Percentiles rank a stretch among this genome's conserved stretches.
These are phyloP conservation scores for Chytriomyces confervae DNA, from an alignment of 192 early-diverging fungal genomes.

Conservation along the genomic window DNA sequence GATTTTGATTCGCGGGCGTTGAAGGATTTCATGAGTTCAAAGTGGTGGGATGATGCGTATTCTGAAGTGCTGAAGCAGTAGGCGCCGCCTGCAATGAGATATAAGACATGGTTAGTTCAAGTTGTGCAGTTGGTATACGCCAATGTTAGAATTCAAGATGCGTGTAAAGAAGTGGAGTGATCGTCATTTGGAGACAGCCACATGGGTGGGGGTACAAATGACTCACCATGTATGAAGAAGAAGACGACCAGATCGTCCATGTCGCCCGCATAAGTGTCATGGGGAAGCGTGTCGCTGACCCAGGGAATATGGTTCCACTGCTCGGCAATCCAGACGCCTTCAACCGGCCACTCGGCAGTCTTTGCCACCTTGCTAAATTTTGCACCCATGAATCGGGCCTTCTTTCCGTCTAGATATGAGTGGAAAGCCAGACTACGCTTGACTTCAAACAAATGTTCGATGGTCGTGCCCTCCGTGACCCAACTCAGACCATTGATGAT, in stretches of 20 bases:
- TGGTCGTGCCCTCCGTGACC: neutral
- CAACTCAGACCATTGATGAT: neutral
- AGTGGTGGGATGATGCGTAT: constrained; percentile 1
- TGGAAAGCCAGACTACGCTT: neutral
- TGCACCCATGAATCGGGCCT: neutral
- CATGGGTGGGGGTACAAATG: neutral
- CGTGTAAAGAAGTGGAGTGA: too few relatives aligned
- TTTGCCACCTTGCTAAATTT: neutral
- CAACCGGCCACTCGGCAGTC: neutral
- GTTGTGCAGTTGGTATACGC: too few relatives aligned
- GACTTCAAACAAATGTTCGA: neutral
- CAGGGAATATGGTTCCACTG: constrained; percentile 7
- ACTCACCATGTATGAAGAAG: constrained; percentile 4
- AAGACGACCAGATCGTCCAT: neutral
- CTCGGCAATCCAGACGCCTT: constrained; percentile 17
- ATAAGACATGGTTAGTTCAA: neutral
- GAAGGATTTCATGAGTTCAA: constrained; percentile 6
- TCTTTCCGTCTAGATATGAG: neutral
- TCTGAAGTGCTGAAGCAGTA: constrained; percentile 10
- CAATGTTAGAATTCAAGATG: too few relatives aligned
- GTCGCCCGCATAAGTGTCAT: neutral
- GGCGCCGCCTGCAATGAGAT: constrained; percentile 1
- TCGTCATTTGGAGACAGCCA: too few relatives aligned
- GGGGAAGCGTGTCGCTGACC: neutral
- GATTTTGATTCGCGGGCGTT: neutral